Base-by-base conservation (phyloP, 208 protist genomes). In the Trypanosoma caninum region DNA sequence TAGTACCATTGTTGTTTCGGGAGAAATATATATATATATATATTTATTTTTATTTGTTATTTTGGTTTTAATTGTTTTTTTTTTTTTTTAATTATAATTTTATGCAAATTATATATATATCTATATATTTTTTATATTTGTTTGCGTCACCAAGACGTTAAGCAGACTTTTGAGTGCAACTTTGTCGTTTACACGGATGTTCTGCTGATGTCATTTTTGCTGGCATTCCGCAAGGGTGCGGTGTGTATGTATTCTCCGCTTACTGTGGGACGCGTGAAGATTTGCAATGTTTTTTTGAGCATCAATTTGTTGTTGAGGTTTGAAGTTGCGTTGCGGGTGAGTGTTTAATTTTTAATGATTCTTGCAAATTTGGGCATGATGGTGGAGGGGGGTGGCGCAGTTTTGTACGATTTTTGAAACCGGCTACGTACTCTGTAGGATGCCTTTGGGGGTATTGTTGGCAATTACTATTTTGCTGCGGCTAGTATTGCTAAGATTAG, bases 361-460 rank as follows among this genome's bases (percentile, higher is more conserved):
- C 78, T n/a, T 40, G 75, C 11, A 41, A 53, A 16, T 78, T 72
- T 56, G 53, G 75, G 14, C 58, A 67, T 10, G 59, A 71, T 31
- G 46, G 69, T 11, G 42, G 46, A 23, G 2, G 38, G 22, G 8
- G 46, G 42, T 45, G 70, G 59, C 2, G 59, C 2, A 2, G 54
- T 58, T 0, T 27, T 22, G 53, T 81, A 71, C 37, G 75, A 81
- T 47, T 81, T 81, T 60, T 81, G 75, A 52, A 74, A 40, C 66
- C 18, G 54, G 23, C 5, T 37, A 34, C 67, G 75, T 1, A 81
- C 70, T 18, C 66, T 65, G 5, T 46, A 62, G 48, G 75, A 81
- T 53, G 45, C 72, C 14, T 81, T 73, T 61, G 75, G 75, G 3
- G 61, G 69, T 23, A 69, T 78, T 30, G 20, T 40, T 14, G 57